Conservation (phyloP, 768 basidiomycete genomes). For the Baorangia bicolor region DNA sequence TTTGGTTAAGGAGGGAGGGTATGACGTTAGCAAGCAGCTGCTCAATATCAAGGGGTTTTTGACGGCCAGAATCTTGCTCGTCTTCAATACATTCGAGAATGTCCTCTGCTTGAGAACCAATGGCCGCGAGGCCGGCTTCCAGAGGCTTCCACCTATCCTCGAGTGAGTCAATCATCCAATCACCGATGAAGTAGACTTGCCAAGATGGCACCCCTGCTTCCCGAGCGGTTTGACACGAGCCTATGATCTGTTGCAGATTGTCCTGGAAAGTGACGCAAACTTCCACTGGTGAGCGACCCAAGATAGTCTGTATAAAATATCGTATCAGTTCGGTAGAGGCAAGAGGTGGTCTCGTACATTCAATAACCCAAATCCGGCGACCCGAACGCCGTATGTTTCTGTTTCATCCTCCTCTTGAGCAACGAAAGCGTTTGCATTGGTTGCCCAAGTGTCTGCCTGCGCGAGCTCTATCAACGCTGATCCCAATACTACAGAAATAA, state of each 20-base stretch:
- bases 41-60: constrained; percentile 75
- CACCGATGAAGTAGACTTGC: constrained; percentile 36
- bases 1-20: constrained; percentile 67
- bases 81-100: constrained; percentile 77
- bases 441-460: constrained; percentile 90
- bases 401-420: constrained; percentile 94
- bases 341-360: constrained; percentile 44
- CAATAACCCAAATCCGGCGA: constrained; percentile 82
- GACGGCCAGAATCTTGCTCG: constrained; percentile 60
- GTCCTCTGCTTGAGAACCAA: constrained; percentile 79
- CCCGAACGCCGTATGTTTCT: constrained; percentile 75
- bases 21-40: constrained; percentile 74
- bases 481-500: background rate
- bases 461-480: background rate
- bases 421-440: constrained; percentile 88
- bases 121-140: constrained; percentile 78
- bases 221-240: constrained; percentile 53
- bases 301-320: constrained; percentile 45
- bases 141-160: constrained; percentile 82
- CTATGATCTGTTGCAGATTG: constrained; percentile 53
- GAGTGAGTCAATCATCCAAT: constrained; percentile 2
- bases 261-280: constrained; percentile 54
- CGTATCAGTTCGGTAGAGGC: background rate
- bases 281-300: constrained; percentile 52
- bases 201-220: constrained; percentile 61